Evolutionary conservation across 2,329 filamentous ascomycete genomes (phyloP).

Genomic region (Arthroderma sp.): DNA sequence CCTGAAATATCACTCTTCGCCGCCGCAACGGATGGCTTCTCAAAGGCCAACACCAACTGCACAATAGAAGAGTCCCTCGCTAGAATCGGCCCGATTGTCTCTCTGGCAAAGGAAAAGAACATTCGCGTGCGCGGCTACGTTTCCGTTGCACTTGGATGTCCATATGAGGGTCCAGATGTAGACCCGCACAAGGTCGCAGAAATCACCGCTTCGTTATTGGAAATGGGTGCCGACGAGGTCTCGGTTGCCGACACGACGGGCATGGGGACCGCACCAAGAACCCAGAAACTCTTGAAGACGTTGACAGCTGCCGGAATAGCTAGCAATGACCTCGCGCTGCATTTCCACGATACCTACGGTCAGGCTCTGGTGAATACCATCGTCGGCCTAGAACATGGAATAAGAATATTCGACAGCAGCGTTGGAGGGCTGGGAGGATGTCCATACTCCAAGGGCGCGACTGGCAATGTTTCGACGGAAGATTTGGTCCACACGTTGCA

Average conservation of each 20-base stretch:
- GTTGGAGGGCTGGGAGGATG: constrained; percentile 54
- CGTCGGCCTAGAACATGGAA: constrained; percentile 50
- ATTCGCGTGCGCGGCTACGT: constrained; percentile 54
- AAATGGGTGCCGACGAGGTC: constrained; percentile 55
- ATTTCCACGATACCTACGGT: constrained; percentile 57
- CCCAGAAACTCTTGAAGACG: constrained; percentile 45
- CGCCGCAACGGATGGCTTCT: constrained; percentile 53
- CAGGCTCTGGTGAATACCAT: constrained; percentile 53
- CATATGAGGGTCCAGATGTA: constrained; percentile 53
- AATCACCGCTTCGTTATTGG: constrained; percentile 47
- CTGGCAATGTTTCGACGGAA: constrained; percentile 54
- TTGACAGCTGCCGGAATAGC: constrained; percentile 49
- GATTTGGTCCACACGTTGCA: constrained; percentile 51
- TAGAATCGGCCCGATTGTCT: constrained; percentile 47
- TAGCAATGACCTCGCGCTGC: constrained; percentile 48
- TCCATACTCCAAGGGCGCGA: constrained; percentile 53
- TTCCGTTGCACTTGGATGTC: constrained; percentile 52
- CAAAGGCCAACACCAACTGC: constrained; percentile 55
- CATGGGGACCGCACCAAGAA: constrained; percentile 54
- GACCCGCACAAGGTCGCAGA: constrained; percentile 49
- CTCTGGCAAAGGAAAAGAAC: constrained; percentile 42
- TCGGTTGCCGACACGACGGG: constrained; percentile 55
- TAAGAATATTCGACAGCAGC: constrained; percentile 52
- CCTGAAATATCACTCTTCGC: constrained; percentile 53
- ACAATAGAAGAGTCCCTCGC: constrained; percentile 50